phyloP scores from a whole-genome alignment of 345 rosid species.

The Laguncularia racemosa region DNA sequence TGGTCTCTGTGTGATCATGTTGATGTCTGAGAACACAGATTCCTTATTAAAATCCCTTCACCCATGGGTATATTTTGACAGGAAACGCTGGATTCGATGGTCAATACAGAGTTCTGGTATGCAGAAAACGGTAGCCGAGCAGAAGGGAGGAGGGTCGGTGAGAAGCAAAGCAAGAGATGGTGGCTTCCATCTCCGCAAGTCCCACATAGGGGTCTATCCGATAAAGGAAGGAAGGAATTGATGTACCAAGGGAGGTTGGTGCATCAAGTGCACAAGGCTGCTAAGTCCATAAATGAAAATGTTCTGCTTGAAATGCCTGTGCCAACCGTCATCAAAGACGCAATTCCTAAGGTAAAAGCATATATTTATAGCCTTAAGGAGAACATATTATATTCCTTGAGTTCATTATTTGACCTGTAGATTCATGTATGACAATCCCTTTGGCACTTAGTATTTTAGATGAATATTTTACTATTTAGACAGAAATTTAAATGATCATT shows the following conservation, averaged over 20 bases:
- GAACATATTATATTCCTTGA: too few species aligned
- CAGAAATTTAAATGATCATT: too few species aligned
- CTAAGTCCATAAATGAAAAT: conserved; percentile 73
- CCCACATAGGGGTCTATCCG: conserved; percentile 74
- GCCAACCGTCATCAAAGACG: conserved; percentile 59
- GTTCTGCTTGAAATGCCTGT: conserved; percentile 86
- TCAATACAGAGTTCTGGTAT: conserved; percentile 84
- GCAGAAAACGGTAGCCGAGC: conserved; percentile 72
- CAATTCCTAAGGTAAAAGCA: conserved; percentile 64
- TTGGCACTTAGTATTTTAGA: too few species aligned
- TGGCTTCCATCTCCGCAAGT: conserved; percentile 97
- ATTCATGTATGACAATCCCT: too few species aligned
- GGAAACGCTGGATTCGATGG: conserved; percentile 88
- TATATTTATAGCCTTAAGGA: background rate
- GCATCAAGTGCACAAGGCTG: conserved; percentile 91
- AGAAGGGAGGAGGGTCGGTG: conserved; percentile 62
- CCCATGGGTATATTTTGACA: conserved; percentile 20
- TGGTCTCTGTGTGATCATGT: conserved; percentile 16
- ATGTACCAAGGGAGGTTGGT: conserved; percentile 49
- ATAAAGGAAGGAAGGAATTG: conserved; percentile 54
- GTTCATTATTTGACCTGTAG: too few species aligned
- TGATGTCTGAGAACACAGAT: too few species aligned
- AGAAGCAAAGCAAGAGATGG: conserved; percentile 80
- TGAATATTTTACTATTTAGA: too few species aligned
- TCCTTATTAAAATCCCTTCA: background rate